Percentiles rank a stretch among this genome's conserved stretches.
Evolutionary conservation across 768 basidiomycete genomes (phyloP).

Genomic region (Candolleomyces aberdarensis): DNA sequence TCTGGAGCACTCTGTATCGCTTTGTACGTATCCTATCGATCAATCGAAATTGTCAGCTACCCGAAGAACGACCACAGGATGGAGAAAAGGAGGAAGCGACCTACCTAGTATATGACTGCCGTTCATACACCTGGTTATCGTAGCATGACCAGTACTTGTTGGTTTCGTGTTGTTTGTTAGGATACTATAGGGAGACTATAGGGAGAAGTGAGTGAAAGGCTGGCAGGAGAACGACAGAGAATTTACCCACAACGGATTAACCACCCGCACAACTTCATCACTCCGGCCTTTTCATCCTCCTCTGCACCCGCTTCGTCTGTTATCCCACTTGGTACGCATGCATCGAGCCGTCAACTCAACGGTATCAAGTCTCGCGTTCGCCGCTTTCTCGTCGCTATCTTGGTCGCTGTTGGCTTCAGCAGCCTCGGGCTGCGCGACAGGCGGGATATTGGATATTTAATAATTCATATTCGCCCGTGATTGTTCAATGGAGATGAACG

Average conservation of each 20-base stretch:
- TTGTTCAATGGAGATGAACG: constrained; percentile 71
- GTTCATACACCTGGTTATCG: constrained; percentile 57
- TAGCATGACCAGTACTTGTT: constrained; percentile 76
- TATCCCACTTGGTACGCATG: constrained; percentile 54
- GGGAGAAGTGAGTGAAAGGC: neutral
- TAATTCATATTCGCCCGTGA: constrained; percentile 49
- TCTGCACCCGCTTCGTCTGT: constrained; percentile 44
- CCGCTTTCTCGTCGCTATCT: no score
- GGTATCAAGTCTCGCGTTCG: constrained; percentile 14
- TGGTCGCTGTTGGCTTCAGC: no score
- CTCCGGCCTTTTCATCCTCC: constrained; percentile 25
- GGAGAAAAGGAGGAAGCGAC: no score
- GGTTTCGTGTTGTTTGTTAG: constrained; percentile 69
- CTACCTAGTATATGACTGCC: no score
- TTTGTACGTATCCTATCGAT: no score
- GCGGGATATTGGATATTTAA: constrained; percentile 27
- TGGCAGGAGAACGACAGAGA: neutral
- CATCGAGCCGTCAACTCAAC: constrained; percentile 49
- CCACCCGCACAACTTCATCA: constrained; percentile 59
- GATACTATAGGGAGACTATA: constrained; percentile 49
- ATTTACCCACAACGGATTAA: constrained; percentile 55
- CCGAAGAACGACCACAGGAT: no score
- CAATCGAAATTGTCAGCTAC: no score
- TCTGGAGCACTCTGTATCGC: no score
- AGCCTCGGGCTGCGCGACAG: no score